Percentiles rank a stretch among this genome's conserved stretches.
Evolutionary conservation across 139 green algal genomes (phyloP).

Genomic region (Asterochloris sp.): DNA sequence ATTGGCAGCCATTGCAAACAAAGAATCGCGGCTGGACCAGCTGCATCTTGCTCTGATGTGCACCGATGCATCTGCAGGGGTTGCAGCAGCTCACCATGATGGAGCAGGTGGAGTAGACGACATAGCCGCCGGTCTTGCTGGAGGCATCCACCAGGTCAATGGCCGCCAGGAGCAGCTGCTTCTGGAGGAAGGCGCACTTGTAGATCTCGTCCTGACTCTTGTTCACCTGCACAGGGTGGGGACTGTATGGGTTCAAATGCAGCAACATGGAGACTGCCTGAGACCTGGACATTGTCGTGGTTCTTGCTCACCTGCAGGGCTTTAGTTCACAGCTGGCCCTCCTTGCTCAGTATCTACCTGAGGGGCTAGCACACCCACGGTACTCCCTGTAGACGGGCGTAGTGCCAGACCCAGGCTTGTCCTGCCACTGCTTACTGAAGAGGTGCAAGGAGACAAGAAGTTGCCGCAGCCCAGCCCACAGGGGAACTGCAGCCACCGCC

Average conservation of each 20-base stretch:
- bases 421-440: neutral
- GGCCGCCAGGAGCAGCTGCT: constrained; percentile 95
- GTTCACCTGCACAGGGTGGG: constrained; percentile 29
- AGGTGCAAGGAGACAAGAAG: neutral
- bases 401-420: neutral
- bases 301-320: too few species aligned
- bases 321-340: too few species aligned
- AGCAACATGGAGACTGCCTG: neutral
- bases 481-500: too few species aligned
- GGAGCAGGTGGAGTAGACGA: constrained; percentile 98
- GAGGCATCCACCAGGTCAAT: constrained; percentile 94
- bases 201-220: constrained; percentile 91
- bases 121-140: constrained; percentile 75
- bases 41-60: too few species aligned
- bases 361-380: too few species aligned
- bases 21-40: too few species aligned
- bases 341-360: too few species aligned
- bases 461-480: neutral
- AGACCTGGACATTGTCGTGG: too few species aligned
- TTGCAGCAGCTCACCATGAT: constrained; percentile 62
- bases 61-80: neutral
- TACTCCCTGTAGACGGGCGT: too few species aligned
- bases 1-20: too few species aligned
- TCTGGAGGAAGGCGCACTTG: constrained; percentile 90
- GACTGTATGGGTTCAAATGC: neutral